phyloP scores from a whole-genome alignment of 352 stramenopile genomes.

The Globisporangium sylvaticum region DNA sequence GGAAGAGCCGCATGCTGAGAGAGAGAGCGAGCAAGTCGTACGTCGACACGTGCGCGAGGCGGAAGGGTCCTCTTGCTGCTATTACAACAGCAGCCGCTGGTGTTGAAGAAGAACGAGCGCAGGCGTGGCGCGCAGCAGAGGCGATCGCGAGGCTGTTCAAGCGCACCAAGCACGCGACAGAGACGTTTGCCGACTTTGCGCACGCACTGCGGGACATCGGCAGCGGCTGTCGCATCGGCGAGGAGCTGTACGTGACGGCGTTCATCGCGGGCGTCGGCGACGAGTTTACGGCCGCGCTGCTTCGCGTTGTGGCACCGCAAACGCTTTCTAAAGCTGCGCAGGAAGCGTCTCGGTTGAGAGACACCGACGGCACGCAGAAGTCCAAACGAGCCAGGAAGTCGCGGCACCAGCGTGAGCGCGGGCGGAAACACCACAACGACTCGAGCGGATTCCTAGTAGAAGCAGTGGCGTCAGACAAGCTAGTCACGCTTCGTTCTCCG shows the following conservation, averaged over 20 bases:
- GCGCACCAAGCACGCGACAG: constrained; percentile 4
- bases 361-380: constrained; percentile 1
- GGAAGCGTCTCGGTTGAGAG: constrained; percentile 11
- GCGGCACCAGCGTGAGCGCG: constrained; percentile 2
- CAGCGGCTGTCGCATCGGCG: neutral
- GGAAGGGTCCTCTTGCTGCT: neutral
- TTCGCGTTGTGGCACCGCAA: constrained; percentile 8
- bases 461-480: neutral
- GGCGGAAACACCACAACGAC: neutral
- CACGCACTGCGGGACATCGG: neutral
- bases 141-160: constrained; percentile 12
- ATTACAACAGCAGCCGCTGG: neutral
- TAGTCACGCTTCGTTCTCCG: neutral
- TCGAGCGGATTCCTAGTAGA: neutral
- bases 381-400: neutral
- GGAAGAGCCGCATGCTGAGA: neutral
- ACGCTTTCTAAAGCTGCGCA: constrained; percentile 2
- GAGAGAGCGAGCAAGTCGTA: neutral
- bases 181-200: constrained; percentile 14
- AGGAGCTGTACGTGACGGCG: constrained; percentile 11
- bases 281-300: constrained; percentile 13
- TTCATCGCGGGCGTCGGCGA: constrained; percentile 14
- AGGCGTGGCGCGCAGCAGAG: constrained; percentile 8
- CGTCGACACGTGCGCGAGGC: neutral
- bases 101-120: neutral